Percentiles rank a stretch among this genome's conserved stretches.
These are phyloP conservation scores for Scedosporium boydii DNA, from an alignment of 2,329 filamentous ascomycete genomes.

Conservation along the genomic window DNA sequence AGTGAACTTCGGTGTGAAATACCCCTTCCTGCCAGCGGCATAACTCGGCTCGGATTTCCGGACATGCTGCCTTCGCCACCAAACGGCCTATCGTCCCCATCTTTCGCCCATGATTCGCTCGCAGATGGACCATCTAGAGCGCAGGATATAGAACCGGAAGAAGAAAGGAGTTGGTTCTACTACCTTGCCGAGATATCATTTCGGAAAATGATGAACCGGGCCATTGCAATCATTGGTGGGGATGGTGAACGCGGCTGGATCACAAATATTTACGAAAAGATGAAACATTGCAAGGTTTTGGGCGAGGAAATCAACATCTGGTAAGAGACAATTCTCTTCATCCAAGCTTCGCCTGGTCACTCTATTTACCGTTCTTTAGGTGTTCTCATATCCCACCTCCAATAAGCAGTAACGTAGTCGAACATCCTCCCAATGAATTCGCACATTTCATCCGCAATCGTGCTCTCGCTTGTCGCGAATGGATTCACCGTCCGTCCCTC, in stretches of 20 bases:
- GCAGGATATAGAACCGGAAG: conserved; percentile 12
- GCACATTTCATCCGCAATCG: conserved; percentile 15
- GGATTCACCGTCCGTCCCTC: conserved; percentile 20
- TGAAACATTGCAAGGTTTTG: conserved; percentile 13
- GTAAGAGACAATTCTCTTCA: conserved; percentile 3
- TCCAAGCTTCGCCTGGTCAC: not conserved
- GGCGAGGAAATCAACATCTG: conserved; percentile 15
- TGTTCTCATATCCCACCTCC: conserved; percentile 11
- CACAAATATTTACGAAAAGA: conserved; percentile 11
- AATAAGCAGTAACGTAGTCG: conserved; percentile 9
- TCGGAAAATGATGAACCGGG: conserved; percentile 14
- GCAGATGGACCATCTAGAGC: not conserved
- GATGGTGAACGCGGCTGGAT: conserved; percentile 14
- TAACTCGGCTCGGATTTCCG: conserved; percentile 16
- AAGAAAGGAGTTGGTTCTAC: conserved; percentile 19
- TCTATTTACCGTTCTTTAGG: not conserved
- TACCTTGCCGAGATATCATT: conserved; percentile 20
- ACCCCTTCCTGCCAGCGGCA: conserved; percentile 9
- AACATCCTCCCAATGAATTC: conserved; percentile 11
- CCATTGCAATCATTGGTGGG: conserved; percentile 4
- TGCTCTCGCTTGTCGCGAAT: conserved; percentile 14
- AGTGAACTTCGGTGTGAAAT: conserved; percentile 12
- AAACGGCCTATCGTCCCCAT: conserved; percentile 8
- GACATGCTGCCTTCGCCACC: conserved; percentile 20
- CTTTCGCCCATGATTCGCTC: not conserved